Conservation (phyloP, 768 basidiomycete species). For the Phaffia australis region DNA sequence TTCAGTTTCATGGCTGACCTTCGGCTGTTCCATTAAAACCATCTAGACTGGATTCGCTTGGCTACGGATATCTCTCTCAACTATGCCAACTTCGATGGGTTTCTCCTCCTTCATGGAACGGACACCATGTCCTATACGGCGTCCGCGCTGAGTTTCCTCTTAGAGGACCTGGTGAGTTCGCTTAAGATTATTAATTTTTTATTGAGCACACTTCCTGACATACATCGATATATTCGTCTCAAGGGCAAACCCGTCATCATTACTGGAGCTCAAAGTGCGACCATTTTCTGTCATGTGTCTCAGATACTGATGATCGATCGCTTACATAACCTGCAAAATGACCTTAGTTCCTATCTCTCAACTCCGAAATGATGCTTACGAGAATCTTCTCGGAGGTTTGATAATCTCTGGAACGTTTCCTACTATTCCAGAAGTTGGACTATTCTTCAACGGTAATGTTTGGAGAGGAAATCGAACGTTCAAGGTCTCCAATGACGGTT, state of each 20-base stretch:
- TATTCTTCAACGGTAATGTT: conserved; percentile 83
- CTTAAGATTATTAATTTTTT: neutral
- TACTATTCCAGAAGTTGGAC: conserved; percentile 56
- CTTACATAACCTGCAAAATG: neutral
- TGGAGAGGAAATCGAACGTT: conserved; percentile 51
- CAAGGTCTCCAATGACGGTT: conserved; percentile 68
- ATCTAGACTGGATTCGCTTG: conserved; percentile 73
- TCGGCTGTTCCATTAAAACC: neutral
- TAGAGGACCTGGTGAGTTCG: conserved; percentile 57
- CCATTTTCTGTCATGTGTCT: conserved; percentile 34
- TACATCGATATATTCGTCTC: neutral
- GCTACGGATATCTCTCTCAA: conserved; percentile 88
- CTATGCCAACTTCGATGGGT: conserved; percentile 73
- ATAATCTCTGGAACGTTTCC: conserved; percentile 73
- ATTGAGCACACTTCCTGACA: neutral
- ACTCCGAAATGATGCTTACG: conserved; percentile 65
- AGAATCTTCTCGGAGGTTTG: conserved; percentile 77
- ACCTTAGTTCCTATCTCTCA: conserved; percentile 45
- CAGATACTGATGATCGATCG: neutral
- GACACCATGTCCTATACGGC: conserved; percentile 51
- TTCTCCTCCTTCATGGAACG: conserved; percentile 44
- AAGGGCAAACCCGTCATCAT: conserved; percentile 50
- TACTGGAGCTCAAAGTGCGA: conserved; percentile 85
- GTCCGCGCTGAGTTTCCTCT: conserved; percentile 76
- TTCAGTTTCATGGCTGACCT: conserved; percentile 15